phyloP scores from a whole-genome alignment of 1,139 yeast species.

The Debaryomyces subglobosus region DNA sequence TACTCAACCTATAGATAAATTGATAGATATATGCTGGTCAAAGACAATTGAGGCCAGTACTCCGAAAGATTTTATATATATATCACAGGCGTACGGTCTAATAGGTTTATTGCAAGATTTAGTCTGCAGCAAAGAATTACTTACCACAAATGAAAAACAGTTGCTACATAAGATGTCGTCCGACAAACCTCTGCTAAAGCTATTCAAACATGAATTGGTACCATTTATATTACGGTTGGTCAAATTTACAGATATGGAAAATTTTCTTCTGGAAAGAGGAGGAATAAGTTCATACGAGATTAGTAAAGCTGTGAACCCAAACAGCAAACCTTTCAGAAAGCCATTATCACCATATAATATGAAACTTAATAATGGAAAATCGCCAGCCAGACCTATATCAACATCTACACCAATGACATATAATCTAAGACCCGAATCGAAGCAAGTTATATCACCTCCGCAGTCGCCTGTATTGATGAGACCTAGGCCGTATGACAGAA shows the following conservation, averaged over 20 bases:
- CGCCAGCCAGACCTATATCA: slow-evolving; percentile 8
- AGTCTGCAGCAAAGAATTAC: slow-evolving; percentile 21
- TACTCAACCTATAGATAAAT: slow-evolving; percentile 16
- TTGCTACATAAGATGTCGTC: slow-evolving; percentile 30
- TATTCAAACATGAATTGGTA: slow-evolving; percentile 31
- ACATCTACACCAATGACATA: slow-evolving; percentile 11
- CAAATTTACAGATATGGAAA: slow-evolving; percentile 23
- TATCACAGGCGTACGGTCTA: slow-evolving; percentile 30
- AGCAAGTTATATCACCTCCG: slow-evolving; percentile 8
- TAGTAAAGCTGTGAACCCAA: slow-evolving; percentile 6
- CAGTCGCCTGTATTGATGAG: slow-evolving; percentile 5
- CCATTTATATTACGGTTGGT: slow-evolving; percentile 35
- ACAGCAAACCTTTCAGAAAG: slow-evolving; percentile 6
- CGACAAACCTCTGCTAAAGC: slow-evolving; percentile 30
- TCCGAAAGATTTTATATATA: slow-evolving; percentile 25
- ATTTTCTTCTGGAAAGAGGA: slow-evolving; percentile 29
- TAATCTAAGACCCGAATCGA: slow-evolving; percentile 4
- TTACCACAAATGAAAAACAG: slow-evolving; percentile 29
- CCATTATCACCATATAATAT: slow-evolving; percentile 9
- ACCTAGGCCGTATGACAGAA: slow-evolving; percentile 1
- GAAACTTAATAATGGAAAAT: neutral
- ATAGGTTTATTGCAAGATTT: slow-evolving; percentile 30
- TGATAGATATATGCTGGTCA: slow-evolving; percentile 36
- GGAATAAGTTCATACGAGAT: slow-evolving; percentile 21
- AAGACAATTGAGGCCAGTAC: slow-evolving; percentile 13